These are phyloP conservation scores for Pseudoperonospora humuli DNA, from an alignment of 352 stramenopile genomes.

Conservation along the genomic window DNA sequence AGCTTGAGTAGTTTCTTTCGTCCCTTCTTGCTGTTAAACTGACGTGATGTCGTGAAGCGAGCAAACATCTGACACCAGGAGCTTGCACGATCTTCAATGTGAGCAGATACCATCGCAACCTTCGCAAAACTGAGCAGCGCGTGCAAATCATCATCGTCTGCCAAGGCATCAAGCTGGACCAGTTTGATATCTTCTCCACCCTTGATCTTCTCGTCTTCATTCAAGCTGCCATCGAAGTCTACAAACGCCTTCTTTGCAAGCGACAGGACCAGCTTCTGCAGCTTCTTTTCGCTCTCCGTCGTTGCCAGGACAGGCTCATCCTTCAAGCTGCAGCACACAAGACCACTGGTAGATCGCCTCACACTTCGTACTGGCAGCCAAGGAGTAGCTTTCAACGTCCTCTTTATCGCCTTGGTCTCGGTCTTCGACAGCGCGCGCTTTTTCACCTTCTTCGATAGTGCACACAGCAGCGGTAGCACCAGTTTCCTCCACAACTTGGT, in stretches of 20 bases:
- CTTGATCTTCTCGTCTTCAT: slow-evolving; percentile 1
- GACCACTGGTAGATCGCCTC: background rate
- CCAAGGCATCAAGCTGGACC: slow-evolving; percentile 19
- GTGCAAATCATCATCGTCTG: slow-evolving; percentile 16
- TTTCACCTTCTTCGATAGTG: slow-evolving; percentile 34
- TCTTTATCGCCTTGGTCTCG: slow-evolving; percentile 38
- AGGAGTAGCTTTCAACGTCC: slow-evolving; percentile 25
- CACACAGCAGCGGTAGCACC: slow-evolving; percentile 32
- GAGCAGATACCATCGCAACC: slow-evolving; percentile 17
- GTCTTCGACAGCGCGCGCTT: slow-evolving; percentile 35
- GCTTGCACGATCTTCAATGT: slow-evolving; percentile 21
- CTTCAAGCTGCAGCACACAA: slow-evolving; percentile 20
- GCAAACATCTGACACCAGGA: slow-evolving; percentile 31
- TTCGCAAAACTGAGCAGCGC: slow-evolving; percentile 32
- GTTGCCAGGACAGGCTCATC: slow-evolving; percentile 24
- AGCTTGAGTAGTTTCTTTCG: slow-evolving; percentile 28
- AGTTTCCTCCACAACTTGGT: slow-evolving; percentile 30
- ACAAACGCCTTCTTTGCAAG: slow-evolving; percentile 13
- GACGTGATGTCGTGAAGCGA: background rate
- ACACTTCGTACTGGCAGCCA: slow-evolving; percentile 33
- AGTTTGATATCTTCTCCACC: slow-evolving; percentile 18
- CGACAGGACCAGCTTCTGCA: slow-evolving; percentile 32
- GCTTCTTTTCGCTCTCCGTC: slow-evolving; percentile 28
- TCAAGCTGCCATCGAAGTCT: background rate
- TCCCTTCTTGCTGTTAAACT: slow-evolving; percentile 13